Evolutionary conservation across 768 basidiomycete genomes (phyloP), one percentile per base, ranked within the genome.

Genomic region (Lactarius deliciosus): DNA sequence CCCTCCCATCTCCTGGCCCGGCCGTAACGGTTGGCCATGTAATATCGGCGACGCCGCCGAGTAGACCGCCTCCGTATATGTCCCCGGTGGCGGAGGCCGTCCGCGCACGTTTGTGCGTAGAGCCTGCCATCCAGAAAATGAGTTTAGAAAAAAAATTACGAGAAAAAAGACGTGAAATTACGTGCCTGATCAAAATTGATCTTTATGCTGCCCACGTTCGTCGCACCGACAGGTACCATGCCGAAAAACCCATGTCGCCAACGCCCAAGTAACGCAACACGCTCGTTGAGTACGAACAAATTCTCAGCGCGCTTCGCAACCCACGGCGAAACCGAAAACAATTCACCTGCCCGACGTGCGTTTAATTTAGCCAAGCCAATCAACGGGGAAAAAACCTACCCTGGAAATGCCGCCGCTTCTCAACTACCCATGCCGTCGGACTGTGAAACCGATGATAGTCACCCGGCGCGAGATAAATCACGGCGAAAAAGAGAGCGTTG

Each of bases 391-490:
- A 18, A 54, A 20, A 79, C 86, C 40, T 58, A 84, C 95, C 96
- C 36, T 94, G 87, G 73, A 99, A 98, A 76, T 99, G 97, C 47
- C 97, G 79, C 68, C 97, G 80, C 74, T 91, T 91, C 81, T 99
- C 96, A 20, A 98, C 96, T 6, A 99, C 95, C 97, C 97, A 98
- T 8, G 92, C 87, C 0, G 94, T 88, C 1, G 97, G 96, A 60
- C 88, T 90, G 76, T 99, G 97, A 84, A 97, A 99, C 18, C 96
- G 86, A 74, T 99, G 96, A 76, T 98, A 98, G 75, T 99, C 97
- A 1, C 97, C 96, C 1, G 97, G 97, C 0, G 96, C 97, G 63
- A 99, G 90, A 79, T 98, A 99, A 66, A 99, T 90, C 71, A 99
- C 97, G 28, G 90, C 80, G 76, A 98, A 99, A 79, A 87, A 97